Base-by-base conservation (phyloP, 1,139 yeast species). In the Candida frijolesensis region DNA sequence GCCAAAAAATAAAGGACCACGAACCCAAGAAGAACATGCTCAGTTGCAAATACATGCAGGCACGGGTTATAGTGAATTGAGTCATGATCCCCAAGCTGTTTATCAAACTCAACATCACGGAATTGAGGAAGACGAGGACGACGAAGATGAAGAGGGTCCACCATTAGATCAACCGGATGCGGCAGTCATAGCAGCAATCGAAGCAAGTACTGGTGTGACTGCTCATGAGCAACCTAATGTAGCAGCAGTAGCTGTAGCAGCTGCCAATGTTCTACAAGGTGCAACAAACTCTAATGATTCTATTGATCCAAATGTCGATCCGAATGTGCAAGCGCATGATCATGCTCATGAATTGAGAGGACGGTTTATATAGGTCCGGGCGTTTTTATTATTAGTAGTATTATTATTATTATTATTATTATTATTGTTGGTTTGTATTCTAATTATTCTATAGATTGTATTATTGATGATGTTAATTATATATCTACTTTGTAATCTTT, bases 101-200 rank as follows among this genome's bases (percentile, higher is more conserved):
- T 63, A 33, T 18, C 45, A 44, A 22, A 42, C 39, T 6, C 66
- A 54, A 42, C 67, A 61, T 42, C 68, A 62, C 29, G 63, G 63
- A 12, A 29, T 38, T 1, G 40, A 37, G 7, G 42, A 19, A 2
- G 42, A 22, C 27, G 42, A 34, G 9, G 37, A 38, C 2, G 42
- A 38, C 4, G 42, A 38, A 12, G 42, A 38, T 22, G 42, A 38
- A 52, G 78, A 72, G 52, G 34, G 42, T 25, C 44, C 38, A 35
- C 44, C 41, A 15, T 40, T 49, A 12, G 51, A 49, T 39, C 51
- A 49, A 32, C 51, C 51, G 0, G 80, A 76, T 50, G 73, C 76
- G 41, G 78, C 76, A 38, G 79, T 74, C 9, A 70, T 74, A 49
- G 80, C 79, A 5, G 80, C 79, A n/a, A 72, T 76, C 57, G 77